These are phyloP conservation scores for Apostasia shenzhenica DNA, from an alignment of 106 monocot genomes.

Conservation along the genomic window DNA sequence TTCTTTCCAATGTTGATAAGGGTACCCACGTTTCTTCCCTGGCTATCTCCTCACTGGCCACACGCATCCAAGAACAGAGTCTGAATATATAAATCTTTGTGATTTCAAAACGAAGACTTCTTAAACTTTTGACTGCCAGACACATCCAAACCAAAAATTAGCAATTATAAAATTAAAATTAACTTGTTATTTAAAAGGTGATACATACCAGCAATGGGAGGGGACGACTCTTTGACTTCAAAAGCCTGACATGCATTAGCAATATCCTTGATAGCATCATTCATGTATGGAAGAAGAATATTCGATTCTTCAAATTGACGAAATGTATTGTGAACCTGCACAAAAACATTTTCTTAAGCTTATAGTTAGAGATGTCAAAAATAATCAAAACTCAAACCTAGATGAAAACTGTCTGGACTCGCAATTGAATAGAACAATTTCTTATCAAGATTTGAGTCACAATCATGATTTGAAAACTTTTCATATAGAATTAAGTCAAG, in stretches of 20 bases:
- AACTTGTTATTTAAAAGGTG: slow-evolving; percentile 1
- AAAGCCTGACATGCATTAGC: slow-evolving; percentile 68
- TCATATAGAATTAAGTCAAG: too few species aligned
- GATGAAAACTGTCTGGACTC: neutral
- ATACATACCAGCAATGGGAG: slow-evolving; percentile 65
- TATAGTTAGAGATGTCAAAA: neutral
- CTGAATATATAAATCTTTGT: slow-evolving; percentile 80
- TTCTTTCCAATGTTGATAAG: slow-evolving; percentile 85
- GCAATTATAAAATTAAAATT: neutral
- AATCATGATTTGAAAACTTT: too few species aligned
- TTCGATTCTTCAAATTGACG: slow-evolving; percentile 90
- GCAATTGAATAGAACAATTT: too few species aligned
- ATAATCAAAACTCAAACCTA: neutral
- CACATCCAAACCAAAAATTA: slow-evolving; percentile 8
- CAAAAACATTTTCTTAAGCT: slow-evolving; percentile 1
- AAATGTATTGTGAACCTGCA: slow-evolving; percentile 77
- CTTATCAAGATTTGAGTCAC: too few species aligned
- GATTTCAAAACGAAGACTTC: slow-evolving; percentile 82
- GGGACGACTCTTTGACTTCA: slow-evolving; percentile 85
- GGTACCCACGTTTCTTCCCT: slow-evolving; percentile 90
- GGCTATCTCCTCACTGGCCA: slow-evolving; percentile 68
- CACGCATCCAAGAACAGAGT: slow-evolving; percentile 91
- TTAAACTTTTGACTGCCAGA: slow-evolving; percentile 58
- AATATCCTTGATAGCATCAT: slow-evolving; percentile 78
- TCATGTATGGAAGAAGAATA: slow-evolving; percentile 80